Percentiles rank a stretch among this genome's conserved stretches.
These are phyloP conservation scores for Trametes polyzona DNA, from an alignment of 1,284 basidiomycete species.

Conservation along the genomic window DNA sequence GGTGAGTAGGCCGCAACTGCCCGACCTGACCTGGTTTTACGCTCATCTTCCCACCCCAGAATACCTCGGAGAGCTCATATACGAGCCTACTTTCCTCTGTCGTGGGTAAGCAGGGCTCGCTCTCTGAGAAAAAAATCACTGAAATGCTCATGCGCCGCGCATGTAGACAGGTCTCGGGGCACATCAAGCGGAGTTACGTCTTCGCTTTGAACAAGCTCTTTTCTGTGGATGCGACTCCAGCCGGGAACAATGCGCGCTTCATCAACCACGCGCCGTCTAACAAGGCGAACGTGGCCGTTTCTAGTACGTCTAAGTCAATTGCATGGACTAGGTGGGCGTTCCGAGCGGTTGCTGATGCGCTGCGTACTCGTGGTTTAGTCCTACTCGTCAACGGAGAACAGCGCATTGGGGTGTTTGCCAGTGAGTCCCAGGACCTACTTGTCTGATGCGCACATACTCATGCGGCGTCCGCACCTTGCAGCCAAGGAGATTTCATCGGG, in stretches of 20 bases:
- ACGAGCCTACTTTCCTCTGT: conserved; percentile 39
- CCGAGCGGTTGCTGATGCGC: too few relatives aligned
- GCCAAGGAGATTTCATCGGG: conserved; percentile 39
- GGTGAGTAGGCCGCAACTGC: conserved; percentile 37
- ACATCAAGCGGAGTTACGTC: conserved; percentile 50
- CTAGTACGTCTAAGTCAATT: conserved; percentile 43
- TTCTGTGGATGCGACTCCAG: conserved; percentile 48
- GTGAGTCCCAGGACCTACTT: conserved; percentile 36
- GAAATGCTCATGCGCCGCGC: not conserved
- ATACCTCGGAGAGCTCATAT: conserved; percentile 62
- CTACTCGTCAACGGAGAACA: conserved; percentile 51
- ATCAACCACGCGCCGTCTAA: conserved; percentile 49
- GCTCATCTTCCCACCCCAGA: conserved; percentile 39
- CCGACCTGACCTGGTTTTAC: not conserved
- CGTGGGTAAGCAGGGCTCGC: conserved; percentile 30
- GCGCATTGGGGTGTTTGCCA: conserved; percentile 50
- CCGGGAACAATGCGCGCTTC: conserved; percentile 59
- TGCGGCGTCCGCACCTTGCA: conserved; percentile 17
- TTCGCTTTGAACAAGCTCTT: conserved; percentile 41
- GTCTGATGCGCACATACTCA: not conserved
- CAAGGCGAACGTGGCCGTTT: conserved; percentile 45
- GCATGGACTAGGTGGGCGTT: too few relatives aligned
- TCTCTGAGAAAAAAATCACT: not conserved
- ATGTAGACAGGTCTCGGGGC: conserved; percentile 31
- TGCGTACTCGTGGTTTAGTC: too few relatives aligned